Base-by-base conservation (phyloP, 2,329 filamentous ascomycete genomes). In the Cercospora janseana region DNA sequence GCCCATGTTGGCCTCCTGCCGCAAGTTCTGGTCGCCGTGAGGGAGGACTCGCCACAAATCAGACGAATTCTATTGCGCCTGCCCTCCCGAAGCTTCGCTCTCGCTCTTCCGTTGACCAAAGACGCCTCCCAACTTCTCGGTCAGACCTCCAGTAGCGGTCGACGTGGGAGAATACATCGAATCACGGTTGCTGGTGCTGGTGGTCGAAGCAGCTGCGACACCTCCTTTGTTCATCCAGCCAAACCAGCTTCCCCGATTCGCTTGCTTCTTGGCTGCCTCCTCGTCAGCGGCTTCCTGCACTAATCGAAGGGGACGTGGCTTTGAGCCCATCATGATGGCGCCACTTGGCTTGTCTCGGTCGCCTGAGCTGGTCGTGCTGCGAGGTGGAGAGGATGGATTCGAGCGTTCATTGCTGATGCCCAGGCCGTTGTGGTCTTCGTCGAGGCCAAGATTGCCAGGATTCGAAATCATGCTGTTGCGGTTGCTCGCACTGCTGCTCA, bases 231-330 rank as follows among this genome's bases (percentile, higher is more conserved):
- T 69, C 59, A 76, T 75, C 60, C 73, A 72, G 3, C 72, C 72
- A 52, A 76, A 73, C 74, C 75, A 77, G 51, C 70, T 74, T 8
- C 61, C 66, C 15, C 75, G 60, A 53, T 76, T 77, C 9, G 69
- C 71, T 27, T 67, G 67, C 52, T 74, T 75, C 47, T 67, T 63
- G 6, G 68, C 70, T 18, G 69, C 68, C 15, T 73, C 71, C 50
- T 67, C 64, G 9, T 68, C 68, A 15, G 60, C 60, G 12, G 61
- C 85, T 72, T 95, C 88, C 70, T 93, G 87, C 38, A 97, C 90
- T 23, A 98, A 77, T 12, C 92, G 80, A 58, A 98, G 74, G 5
- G 92, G 92, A 27, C 91, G 80, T 51, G 94, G 83, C 70, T 93
- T 93, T 63, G 84, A 75, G 31, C 75, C 75, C 18, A 73, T 72